Evolutionary conservation across 257 asterid species (phyloP), one percentile per base, ranked within the genome.

Genomic region (Solanum microdontum): DNA sequence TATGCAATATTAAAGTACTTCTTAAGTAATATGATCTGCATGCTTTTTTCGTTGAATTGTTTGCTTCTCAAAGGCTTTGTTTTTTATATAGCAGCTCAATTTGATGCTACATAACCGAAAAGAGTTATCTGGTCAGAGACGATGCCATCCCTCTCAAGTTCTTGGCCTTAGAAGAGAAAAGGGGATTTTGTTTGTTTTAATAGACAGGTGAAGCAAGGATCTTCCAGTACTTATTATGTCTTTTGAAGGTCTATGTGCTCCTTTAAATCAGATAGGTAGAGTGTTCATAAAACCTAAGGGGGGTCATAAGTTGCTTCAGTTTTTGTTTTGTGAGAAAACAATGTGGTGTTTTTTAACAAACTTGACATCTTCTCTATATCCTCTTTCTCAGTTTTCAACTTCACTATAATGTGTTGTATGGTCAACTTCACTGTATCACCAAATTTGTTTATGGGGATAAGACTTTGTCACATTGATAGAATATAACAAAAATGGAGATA

Each of bases 41-140:
- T 70, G 26, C 37, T 51, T 58, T 64, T 28, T 28, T 37, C 24
- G 34, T 11, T 45, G 33, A 13, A 28, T 68, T 43, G 17, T 23
- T 85, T 36, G 51, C n/a, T 83, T 64, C 80, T 62, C 55, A 34
- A 9, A n/a, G 79, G 87, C 10, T 84, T 84, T 84, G 28, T 34
- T 84, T 85, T 62, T 70, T 13, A 5, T 70, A 23, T 12, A 86
- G 86, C 88, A 91, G 92, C 90, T 91, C 83, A 89, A 91, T 85
- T 85, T 91, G 55, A 68, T 86, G 88, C 87, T 89, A 60, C 86
- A 91, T 86, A 91, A 89, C 89, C 80, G 90, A 83, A 88, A 90
- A 91, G 93, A 91, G 26, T 79, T 91, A 83, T 91, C 93, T 84
- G 93, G 93, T 55, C 93, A 91, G 89, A 91, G 82, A 89, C 87